Base-by-base conservation (phyloP, 352 stramenopile genomes). In the Phytophthora sojae region DNA sequence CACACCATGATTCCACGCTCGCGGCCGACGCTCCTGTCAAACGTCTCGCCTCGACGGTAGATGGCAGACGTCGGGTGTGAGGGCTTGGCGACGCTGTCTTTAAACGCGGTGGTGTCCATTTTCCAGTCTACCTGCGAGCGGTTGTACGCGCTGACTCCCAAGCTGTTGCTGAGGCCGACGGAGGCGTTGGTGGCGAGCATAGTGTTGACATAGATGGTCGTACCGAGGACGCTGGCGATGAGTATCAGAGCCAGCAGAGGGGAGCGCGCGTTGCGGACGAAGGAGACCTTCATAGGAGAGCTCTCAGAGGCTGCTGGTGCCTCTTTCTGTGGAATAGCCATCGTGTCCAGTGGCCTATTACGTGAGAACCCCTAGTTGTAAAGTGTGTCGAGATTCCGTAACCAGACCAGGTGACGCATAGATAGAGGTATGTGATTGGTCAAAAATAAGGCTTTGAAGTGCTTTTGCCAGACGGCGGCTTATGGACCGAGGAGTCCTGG, bases 171-270 rank as follows among this genome's bases (percentile, higher is more conserved):
- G 9, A 57, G 51, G 37, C 64, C 63, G 45, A 72, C 49, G 8
- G 30, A 58, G 25, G 45, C 62, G 53, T 56, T 64, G 37, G 15
- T 65, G 32, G 59, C 57, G 32, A 76, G 63, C 51, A n/a, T 60
- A 0, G 37, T 64, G 35, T 76, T 76, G 51, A 76, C 55, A 51
- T 68, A 76, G 58, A 76, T 61, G 8, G 69, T 72, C 4, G 69
- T 61, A 15, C 23, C 19, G 12, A 76, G 25, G 19, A 76, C 32
- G 7, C n/a, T 51, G 14, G 42, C 37, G 0, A 64, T 21, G 14
- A 11, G 29, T 25, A 53, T 35, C 0, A 72, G 42, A 21, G 64
- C 42, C 23, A 76, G 12, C 35, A 64, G 21, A 3, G 57, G 53
- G 2, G 42, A 17, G 8, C 35, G 61, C 32, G 17, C 35, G 1